Percentiles rank a stretch among this genome's conserved stretches.
Evolutionary conservation across 495 filamentous ascomycete species (phyloP).

Genomic region (Tuber brumale): DNA sequence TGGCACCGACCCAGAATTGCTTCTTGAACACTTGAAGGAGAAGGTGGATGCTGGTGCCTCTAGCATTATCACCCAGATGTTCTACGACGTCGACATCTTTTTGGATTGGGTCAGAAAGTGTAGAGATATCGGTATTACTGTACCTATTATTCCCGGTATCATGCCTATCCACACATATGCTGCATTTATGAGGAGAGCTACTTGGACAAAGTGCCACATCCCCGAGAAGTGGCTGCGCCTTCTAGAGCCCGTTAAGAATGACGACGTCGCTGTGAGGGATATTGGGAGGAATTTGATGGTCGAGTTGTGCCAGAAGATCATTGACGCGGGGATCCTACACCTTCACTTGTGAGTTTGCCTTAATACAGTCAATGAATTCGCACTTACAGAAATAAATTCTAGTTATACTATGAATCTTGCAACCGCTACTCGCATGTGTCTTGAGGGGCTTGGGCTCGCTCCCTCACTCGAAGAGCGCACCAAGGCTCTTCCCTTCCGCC

Average conservation of each 20-base stretch:
- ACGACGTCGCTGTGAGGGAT: conserved; percentile 86
- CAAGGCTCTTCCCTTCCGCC: conserved; percentile 87
- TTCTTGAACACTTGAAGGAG: conserved; percentile 92
- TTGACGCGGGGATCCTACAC: conserved; percentile 74
- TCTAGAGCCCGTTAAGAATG: conserved; percentile 90
- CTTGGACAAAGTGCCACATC: conserved; percentile 77
- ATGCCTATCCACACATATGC: conserved; percentile 98
- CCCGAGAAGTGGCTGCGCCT: conserved; percentile 72
- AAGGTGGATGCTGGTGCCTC: conserved; percentile 92
- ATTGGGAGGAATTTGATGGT: conserved; percentile 86
- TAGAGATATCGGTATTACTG: conserved; percentile 71
- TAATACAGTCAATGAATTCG: background rate
- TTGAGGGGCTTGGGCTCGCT: conserved; percentile 76
- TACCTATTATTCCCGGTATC: conserved; percentile 94
- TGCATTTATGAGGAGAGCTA: conserved; percentile 79
- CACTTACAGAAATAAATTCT: conserved; percentile 17
- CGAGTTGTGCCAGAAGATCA: conserved; percentile 78
- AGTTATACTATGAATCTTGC: conserved; percentile 99
- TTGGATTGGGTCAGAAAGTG: conserved; percentile 80
- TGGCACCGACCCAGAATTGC: conserved; percentile 69
- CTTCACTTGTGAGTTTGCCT: conserved; percentile 70
- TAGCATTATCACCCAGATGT: conserved; percentile 98
- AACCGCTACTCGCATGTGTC: conserved; percentile 83
- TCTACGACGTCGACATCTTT: conserved; percentile 96
- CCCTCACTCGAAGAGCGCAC: conserved; percentile 69